Percentiles rank a stretch among this genome's conserved stretches.
phyloP scores from a whole-genome alignment of 2,329 filamentous ascomycete species.

The Colletotrichum coccodes region DNA sequence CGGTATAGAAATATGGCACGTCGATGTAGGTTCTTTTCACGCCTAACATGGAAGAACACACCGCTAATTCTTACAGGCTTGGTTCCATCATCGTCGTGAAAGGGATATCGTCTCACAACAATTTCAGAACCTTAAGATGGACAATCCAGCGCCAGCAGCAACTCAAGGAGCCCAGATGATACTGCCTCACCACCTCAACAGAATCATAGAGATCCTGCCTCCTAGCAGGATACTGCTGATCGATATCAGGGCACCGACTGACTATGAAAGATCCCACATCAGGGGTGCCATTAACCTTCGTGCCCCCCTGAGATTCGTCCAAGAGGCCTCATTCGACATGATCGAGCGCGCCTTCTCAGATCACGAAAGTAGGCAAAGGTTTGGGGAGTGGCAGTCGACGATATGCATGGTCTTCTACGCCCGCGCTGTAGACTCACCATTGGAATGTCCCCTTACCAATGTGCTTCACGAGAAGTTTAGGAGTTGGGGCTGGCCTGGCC shows the following conservation, averaged over 20 bases:
- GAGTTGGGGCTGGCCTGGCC: conserved; percentile 59
- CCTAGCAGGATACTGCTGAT: conserved; percentile 58
- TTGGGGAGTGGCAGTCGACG: conserved; percentile 57
- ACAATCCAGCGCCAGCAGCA: conserved; percentile 43
- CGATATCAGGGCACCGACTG: conserved; percentile 57
- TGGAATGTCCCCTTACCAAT: conserved; percentile 62
- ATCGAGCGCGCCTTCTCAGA: conserved; percentile 61
- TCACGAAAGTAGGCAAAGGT: conserved; percentile 56
- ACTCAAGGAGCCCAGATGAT: conserved; percentile 56
- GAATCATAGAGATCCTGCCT: conserved; percentile 60
- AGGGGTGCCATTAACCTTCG: conserved; percentile 63
- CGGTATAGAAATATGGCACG: conserved; percentile 60
- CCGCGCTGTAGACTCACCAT: conserved; percentile 57
- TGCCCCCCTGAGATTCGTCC: conserved; percentile 59
- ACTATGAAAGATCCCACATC: conserved; percentile 63
- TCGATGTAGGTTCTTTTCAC: conserved; percentile 50
- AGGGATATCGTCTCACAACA: conserved; percentile 57
- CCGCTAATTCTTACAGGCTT: conserved; percentile 46
- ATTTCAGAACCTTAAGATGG: conserved; percentile 55
- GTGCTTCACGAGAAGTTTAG: conserved; percentile 56
- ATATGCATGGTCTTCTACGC: conserved; percentile 65
- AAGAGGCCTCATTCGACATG: conserved; percentile 59
- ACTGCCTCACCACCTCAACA: conserved; percentile 60
- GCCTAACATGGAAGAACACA: too few relatives aligned
- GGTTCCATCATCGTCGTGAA: conserved; percentile 65